These are phyloP conservation scores for Primulina huaijiensis DNA, from an alignment of 257 asterid genomes.

Conservation along the genomic window DNA sequence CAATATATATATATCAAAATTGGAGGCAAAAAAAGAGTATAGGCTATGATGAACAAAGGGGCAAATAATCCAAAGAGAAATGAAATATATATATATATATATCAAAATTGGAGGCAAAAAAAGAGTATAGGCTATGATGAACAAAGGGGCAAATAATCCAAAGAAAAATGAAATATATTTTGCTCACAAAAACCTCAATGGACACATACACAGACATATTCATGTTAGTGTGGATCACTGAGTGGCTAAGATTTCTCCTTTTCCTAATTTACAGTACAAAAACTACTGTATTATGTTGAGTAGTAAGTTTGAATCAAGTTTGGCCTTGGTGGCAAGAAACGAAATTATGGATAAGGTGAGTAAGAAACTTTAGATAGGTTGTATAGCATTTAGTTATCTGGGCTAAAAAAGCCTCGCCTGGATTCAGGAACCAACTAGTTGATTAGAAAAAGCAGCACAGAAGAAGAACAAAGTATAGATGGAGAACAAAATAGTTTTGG, in stretches of 20 bases:
- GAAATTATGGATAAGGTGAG: not conserved
- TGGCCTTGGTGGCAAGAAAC: not conserved
- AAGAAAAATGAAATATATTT: constrained; percentile 2
- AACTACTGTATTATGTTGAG: not conserved
- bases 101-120: constrained; percentile 7
- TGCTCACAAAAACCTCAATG: not conserved
- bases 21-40: not conserved
- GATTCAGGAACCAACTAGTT: not conserved
- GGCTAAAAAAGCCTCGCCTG: not conserved
- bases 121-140: constrained; percentile 8
- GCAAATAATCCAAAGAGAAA: constrained; percentile 9
- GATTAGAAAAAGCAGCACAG: not conserved
- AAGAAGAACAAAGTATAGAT: not conserved
- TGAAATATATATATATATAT: constrained; percentile 5
- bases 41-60: constrained; percentile 10
- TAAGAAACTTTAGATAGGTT: not conserved
- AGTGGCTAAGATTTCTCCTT: not conserved
- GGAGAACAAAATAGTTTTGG: not conserved
- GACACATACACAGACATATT: not conserved
- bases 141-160: constrained; percentile 6
- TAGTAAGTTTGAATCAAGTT: not conserved
- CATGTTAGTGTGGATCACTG: not conserved
- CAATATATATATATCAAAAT: constrained; percentile 21
- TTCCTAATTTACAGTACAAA: not conserved
- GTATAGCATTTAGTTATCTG: not conserved